Percentiles rank a stretch among this genome's conserved stretches.
Evolutionary conservation across 2,329 filamentous ascomycete genomes (phyloP).

Genomic region (Calonectria hongkongensis): DNA sequence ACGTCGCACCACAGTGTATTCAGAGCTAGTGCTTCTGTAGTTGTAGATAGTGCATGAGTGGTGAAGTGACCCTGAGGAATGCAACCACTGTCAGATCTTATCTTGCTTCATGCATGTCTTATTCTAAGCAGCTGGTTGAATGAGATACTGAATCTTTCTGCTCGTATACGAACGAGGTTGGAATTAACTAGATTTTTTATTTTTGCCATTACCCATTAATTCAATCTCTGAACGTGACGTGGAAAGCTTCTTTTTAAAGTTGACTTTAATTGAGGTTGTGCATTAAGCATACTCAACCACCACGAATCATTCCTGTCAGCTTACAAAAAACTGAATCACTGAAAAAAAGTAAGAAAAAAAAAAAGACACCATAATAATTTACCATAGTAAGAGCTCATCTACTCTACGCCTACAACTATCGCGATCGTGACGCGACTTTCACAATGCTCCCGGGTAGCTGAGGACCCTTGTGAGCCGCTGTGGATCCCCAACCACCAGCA

Average conservation of each 20-base stretch:
- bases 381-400: neutral
- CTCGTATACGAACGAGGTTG: too few species aligned
- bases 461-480: constrained; percentile 15
- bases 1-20: too few species aligned
- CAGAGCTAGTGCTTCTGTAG: neutral
- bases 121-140: too few species aligned
- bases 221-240: too few species aligned
- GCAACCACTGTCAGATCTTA: neutral
- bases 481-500: constrained; percentile 21
- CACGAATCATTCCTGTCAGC: neutral
- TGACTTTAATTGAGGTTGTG: neutral
- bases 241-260: neutral
- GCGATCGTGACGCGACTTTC: neutral
- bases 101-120: too few species aligned
- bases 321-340: too few species aligned
- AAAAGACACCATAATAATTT: too few species aligned
- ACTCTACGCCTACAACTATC: neutral
- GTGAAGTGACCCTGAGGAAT: neutral
- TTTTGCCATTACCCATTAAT: too few species aligned
- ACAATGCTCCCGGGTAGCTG: constrained; percentile 25
- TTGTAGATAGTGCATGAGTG: too few species aligned
- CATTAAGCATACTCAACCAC: neutral
- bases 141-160: too few species aligned
- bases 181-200: too few species aligned
- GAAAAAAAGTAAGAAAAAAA: too few species aligned